Conservation (phyloP, 2,329 filamentous ascomycete genomes). For the Ophiosphaerella korrae region DNA sequence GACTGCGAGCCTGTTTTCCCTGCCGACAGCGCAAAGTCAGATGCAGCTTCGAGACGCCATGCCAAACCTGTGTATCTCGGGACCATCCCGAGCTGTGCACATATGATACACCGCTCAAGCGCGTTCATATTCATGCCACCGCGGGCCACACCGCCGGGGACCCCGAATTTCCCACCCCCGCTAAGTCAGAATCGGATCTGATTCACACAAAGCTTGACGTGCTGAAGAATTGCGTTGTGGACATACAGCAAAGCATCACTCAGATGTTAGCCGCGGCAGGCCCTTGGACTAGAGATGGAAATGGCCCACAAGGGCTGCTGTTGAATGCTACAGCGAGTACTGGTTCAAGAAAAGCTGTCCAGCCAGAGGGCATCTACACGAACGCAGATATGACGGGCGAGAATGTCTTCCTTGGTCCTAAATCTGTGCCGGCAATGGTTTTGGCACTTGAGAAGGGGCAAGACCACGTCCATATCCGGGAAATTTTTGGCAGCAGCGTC, state of each 20-base stretch:
- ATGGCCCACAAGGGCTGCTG: constrained; percentile 37
- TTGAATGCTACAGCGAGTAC: constrained; percentile 41
- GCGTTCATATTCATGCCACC: constrained; percentile 46
- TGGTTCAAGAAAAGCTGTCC: constrained; percentile 44
- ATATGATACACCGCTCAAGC: constrained; percentile 48
- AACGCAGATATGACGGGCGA: constrained; percentile 64
- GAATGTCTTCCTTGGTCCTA: constrained; percentile 65
- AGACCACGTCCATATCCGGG: constrained; percentile 59
- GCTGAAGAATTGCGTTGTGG: constrained; percentile 46
- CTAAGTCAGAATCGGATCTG: constrained; percentile 54
- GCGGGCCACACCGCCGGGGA: constrained; percentile 46
- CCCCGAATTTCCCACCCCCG: constrained; percentile 53
- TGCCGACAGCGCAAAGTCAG: constrained; percentile 55
- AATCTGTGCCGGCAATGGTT: constrained; percentile 66
- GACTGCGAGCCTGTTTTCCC: constrained; percentile 54
- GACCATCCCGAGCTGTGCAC: constrained; percentile 57
- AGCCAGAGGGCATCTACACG: constrained; percentile 64
- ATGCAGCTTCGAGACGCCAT: constrained; percentile 55
- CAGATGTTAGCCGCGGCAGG: constrained; percentile 41
- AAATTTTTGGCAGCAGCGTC: constrained; percentile 63
- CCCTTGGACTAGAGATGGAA: constrained; percentile 38
- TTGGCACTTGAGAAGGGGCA: constrained; percentile 54
- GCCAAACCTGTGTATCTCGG: constrained; percentile 57
- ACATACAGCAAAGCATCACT: constrained; percentile 31
- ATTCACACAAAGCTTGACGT: constrained; percentile 55